These are phyloP conservation scores for Wallacemonas collosoma DNA, from an alignment of 208 protist species.

Conservation along the genomic window DNA sequence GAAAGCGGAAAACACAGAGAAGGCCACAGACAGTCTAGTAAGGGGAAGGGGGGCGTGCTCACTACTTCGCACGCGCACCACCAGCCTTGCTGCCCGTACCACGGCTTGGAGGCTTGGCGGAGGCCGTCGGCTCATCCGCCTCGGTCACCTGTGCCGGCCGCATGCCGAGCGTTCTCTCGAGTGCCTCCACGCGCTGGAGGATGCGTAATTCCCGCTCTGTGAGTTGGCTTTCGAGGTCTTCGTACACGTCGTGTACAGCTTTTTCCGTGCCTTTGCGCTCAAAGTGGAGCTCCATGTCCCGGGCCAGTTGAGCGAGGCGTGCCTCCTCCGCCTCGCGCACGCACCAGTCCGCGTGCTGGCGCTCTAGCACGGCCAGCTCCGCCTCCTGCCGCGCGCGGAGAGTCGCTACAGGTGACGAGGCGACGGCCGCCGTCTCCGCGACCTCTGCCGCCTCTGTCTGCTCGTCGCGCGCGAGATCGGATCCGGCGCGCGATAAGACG, in stretches of 20 bases:
- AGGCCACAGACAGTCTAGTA: background rate
- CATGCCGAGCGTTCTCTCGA: slow-evolving; percentile 67
- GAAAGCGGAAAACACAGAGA: background rate
- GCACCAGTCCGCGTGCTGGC: slow-evolving; percentile 49
- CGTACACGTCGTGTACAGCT: slow-evolving; percentile 70
- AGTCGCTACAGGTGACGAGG: slow-evolving; percentile 21
- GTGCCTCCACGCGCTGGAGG: slow-evolving; percentile 66
- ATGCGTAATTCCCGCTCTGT: slow-evolving; percentile 61
- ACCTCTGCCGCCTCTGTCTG: slow-evolving; percentile 6
- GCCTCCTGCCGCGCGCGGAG: slow-evolving; percentile 40
- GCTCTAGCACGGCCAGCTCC: slow-evolving; percentile 44
- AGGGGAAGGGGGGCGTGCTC: background rate
- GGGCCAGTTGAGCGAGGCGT: slow-evolving; percentile 44
- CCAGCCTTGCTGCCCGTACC: background rate
- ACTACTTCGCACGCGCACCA: background rate
- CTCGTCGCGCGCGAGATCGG: background rate
- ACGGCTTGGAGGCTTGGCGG: background rate
- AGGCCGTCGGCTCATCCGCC: slow-evolving; percentile 3
- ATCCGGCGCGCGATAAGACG: background rate
- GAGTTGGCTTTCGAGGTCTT: slow-evolving; percentile 55
- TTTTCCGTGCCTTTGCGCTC: slow-evolving; percentile 46
- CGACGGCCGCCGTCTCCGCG: background rate
- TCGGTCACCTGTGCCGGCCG: background rate
- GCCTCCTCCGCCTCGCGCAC: slow-evolving; percentile 31
- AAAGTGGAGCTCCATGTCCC: slow-evolving; percentile 72